phyloP scores from a whole-genome alignment of 2,329 filamentous ascomycete species.

The Aspergillus chevalieri region DNA sequence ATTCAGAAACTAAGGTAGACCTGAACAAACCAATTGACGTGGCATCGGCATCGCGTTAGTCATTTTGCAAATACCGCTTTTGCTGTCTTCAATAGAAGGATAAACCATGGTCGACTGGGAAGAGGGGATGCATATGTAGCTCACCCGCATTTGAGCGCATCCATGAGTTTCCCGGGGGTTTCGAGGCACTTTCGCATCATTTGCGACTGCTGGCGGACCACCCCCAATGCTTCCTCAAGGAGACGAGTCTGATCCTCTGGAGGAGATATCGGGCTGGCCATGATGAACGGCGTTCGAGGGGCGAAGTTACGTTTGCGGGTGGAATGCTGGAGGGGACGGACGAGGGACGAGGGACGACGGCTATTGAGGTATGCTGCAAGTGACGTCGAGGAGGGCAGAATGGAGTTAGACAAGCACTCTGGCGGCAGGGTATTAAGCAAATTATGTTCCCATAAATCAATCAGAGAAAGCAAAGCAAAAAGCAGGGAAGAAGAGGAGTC shows the following conservation, averaged over 20 bases:
- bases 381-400: background rate
- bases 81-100: constrained; percentile 5
- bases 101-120: constrained; percentile 20
- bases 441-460: constrained; percentile 22
- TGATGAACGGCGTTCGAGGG: constrained; percentile 25
- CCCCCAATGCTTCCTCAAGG: constrained; percentile 92
- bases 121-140: constrained; percentile 29
- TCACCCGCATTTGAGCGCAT: constrained; percentile 98
- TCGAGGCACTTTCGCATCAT: constrained; percentile 98
- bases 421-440: constrained; percentile 7
- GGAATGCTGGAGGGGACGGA: constrained; percentile 18
- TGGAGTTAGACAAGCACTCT: constrained; percentile 1
- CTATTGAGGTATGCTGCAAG: constrained; percentile 3
- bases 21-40: constrained; percentile 44
- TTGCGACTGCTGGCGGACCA: constrained; percentile 93
- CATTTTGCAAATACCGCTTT: background rate
- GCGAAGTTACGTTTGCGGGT: constrained; percentile 9
- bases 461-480: constrained; percentile 10
- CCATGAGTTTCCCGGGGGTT: constrained; percentile 97
- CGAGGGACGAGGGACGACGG: constrained; percentile 2
- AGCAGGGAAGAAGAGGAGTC: constrained; percentile 1
- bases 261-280: constrained; percentile 52
- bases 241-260: constrained; percentile 81
- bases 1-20: constrained; percentile 95
- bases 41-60: constrained; percentile 7